Percentiles rank a stretch among this genome's conserved stretches.
These are phyloP conservation scores for Ustilago xerochloae DNA, from an alignment of 1,284 basidiomycete species.

Conservation along the genomic window DNA sequence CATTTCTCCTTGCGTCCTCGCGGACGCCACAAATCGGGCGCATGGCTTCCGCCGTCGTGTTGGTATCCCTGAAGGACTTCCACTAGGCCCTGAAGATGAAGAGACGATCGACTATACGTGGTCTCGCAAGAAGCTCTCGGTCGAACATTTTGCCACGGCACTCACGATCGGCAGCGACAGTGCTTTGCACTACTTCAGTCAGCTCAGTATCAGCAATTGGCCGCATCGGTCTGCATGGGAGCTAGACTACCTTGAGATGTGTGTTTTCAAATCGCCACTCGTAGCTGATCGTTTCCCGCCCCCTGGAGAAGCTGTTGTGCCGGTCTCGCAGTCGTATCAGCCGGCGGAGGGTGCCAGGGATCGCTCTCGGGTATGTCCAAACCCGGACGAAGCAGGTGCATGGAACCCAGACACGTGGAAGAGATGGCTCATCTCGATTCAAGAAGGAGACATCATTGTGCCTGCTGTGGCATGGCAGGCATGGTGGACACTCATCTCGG, in stretches of 20 bases:
- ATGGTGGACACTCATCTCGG: constrained; percentile 65
- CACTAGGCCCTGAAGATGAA: constrained; percentile 45
- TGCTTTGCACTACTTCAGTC: constrained; percentile 44
- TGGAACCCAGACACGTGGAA: constrained; percentile 56
- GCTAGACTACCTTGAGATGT: constrained; percentile 64
- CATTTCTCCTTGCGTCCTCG: constrained; percentile 51
- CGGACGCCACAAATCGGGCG: constrained; percentile 45
- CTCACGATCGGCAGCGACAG: constrained; percentile 49
- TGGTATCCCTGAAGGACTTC: constrained; percentile 60
- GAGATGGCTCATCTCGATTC: constrained; percentile 50
- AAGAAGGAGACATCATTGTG: constrained; percentile 57
- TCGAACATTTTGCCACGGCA: constrained; percentile 55
- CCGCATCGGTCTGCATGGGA: constrained; percentile 60
- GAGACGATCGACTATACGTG: constrained; percentile 63
- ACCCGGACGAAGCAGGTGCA: constrained; percentile 49
- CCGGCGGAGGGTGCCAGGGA: constrained; percentile 33
- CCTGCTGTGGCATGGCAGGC: constrained; percentile 64
- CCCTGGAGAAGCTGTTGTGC: constrained; percentile 49
- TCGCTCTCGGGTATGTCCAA: constrained; percentile 53
- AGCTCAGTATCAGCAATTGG: constrained; percentile 54
- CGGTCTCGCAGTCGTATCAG: constrained; percentile 36
- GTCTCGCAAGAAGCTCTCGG: constrained; percentile 52
- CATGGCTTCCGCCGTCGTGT: constrained; percentile 55
- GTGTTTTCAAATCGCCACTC: constrained; percentile 59
- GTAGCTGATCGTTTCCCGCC: constrained; percentile 60